Conservation (phyloP, 305 asterid species). For the Solanum hybrid region DNA sequence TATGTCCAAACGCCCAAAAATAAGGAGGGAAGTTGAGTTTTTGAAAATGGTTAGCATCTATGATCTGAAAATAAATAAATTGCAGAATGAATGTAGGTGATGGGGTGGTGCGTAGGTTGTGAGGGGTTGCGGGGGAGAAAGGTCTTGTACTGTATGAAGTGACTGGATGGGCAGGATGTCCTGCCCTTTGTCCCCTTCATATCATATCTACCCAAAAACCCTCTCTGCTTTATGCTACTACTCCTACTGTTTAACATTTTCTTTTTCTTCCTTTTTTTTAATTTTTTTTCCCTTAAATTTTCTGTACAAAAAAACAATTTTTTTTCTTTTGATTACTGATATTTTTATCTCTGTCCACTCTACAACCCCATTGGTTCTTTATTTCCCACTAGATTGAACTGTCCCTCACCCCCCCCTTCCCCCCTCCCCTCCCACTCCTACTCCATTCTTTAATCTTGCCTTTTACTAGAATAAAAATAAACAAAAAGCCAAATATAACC, state of each 20-base stretch:
- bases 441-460: background rate
- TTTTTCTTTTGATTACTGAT: constrained; percentile 10
- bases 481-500: background rate
- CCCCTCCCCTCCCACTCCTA: background rate
- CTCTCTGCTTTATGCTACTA: background rate
- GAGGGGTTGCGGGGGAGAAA: background rate
- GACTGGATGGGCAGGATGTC: constrained; percentile 45
- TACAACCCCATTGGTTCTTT: constrained; percentile 24
- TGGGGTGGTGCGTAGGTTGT: background rate
- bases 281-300: background rate
- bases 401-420: background rate
- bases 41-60: background rate
- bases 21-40: background rate
- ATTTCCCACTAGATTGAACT: constrained; percentile 23
- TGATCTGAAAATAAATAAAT: background rate
- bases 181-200: constrained; percentile 12
- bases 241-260: background rate
- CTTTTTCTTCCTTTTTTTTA: background rate
- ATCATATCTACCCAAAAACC: constrained; percentile 36
- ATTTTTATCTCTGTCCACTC: constrained; percentile 21
- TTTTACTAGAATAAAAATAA: background rate
- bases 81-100: background rate
- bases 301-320: constrained; percentile 9
- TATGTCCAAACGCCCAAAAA: background rate
- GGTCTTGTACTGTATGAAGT: constrained; percentile 46